Evolutionary conservation across 2,329 filamentous ascomycete species (phyloP), one percentile per base, ranked within the genome.

Genomic region (Sporothrix pseudoabietina): DNA sequence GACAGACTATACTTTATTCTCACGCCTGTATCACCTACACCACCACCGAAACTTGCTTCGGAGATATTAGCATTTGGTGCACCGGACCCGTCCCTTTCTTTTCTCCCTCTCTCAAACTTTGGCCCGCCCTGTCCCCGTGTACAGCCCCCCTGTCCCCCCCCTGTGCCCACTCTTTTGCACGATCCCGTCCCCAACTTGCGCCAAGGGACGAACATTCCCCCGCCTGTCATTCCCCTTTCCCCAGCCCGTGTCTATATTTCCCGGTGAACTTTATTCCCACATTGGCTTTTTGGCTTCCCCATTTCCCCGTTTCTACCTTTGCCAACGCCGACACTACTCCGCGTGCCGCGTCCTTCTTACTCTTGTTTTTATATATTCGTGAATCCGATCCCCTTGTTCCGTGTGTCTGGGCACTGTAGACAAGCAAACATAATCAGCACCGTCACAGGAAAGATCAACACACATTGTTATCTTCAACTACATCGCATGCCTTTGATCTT

Each of bases 231-330:
- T 6, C 19, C 57, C 19, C 9, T 35, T 32, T 44, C 52, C 66
- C 47, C 47, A 39, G 54, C 47, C 44, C 47, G 47, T 54, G 66
- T 54, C 47, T 19, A 49, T 66, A 66, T 66, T 49, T 66, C 41
- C 22, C 63, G 63, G 44, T 6, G 26, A 41, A 12, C 22, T n/a
- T 30, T 22, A 19, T 39, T 35, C n/a, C 26, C 26, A 26, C 26
- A 26, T 26, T 26, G 26, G 26, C 26, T 26, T 26, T 26, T 26
- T 26, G 26, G 26, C 26, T 26, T 4, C 32, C 57, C 57, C 12
- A 39, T 19, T 7, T 14, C 22, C 63, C 41, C 39, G 26, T 19
- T 32, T 49, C 16, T 49, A 4, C 52, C 10, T 19, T 26, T 32
- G 16, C 9, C 41, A 49, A 49, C 41, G 8, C 63, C 41, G 63